Evolutionary conservation across 1,284 basidiomycete genomes (phyloP), one percentile per base, ranked within the genome.

Genomic region (Pseudozyma thailandica): DNA sequence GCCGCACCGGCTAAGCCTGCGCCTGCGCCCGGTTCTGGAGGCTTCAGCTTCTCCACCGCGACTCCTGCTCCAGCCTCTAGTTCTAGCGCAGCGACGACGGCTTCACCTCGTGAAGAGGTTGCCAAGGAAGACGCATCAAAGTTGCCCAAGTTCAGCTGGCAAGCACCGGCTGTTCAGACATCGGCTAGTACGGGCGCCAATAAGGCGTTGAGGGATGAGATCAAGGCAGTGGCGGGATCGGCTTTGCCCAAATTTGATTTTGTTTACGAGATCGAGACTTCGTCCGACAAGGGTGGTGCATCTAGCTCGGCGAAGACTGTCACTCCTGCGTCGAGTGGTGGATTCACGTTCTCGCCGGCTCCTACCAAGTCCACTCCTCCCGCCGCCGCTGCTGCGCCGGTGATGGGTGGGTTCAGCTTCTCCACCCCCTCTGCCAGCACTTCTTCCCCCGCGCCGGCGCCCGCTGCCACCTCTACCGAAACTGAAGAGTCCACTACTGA

Each of bases 221-320:
- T 71, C 50, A 60, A 42, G 33, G 55, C 53, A 21, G 61, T 58
- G 2, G 68, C 68, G 1, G 26, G 61, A 13, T 23, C 52, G 10
- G 68, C 61, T 12, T n/a, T 71, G 50, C 68, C 68, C 41, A 56
- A 57, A 26, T 71, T 64, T 30, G 50, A 61, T 13, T 71, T 71
- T n/a, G 27, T 60, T 7, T 71, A 64, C 28, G 57, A 71, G 5
- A 53, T 71, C 43, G 54, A 53, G 25, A 61, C 50, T 8, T 42
- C 53, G 4, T 4, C 48, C 8, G 30, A 12, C 10, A 18, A 21
- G n/a, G 31, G 13, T 8, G 23, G 15, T 18, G 38, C 42, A 39
- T 25, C 42, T 26, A 48, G 3, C 30, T 25, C 30, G 27, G 23
- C 18, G 5, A 16, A 28, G 18, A 6, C 38, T 42, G 20, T 23